phyloP scores from a whole-genome alignment of 2,329 filamentous ascomycete species.

The Botryotinia convoluta region DNA sequence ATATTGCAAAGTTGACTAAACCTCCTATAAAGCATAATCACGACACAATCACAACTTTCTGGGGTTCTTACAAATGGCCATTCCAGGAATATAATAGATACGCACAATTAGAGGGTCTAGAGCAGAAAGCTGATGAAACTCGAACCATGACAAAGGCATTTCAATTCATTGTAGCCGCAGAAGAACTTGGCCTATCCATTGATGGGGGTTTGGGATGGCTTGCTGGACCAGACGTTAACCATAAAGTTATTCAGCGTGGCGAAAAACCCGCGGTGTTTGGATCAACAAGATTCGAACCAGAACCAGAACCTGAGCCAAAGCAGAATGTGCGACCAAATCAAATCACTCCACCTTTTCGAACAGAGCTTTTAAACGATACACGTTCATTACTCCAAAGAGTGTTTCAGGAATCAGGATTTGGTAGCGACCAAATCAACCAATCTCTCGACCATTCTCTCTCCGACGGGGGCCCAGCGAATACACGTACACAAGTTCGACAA shows the following conservation, averaged over 20 bases:
- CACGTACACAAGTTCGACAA: slow-evolving; percentile 17
- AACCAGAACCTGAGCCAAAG: slow-evolving; percentile 37
- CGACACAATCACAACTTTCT: slow-evolving; percentile 55
- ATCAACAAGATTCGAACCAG: slow-evolving; percentile 37
- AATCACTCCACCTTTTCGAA: neutral
- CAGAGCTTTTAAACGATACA: neutral
- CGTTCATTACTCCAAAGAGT: slow-evolving; percentile 25
- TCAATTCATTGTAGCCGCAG: slow-evolving; percentile 51
- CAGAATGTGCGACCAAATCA: neutral
- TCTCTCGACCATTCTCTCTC: neutral
- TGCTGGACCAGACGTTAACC: slow-evolving; percentile 56
- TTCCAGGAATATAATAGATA: slow-evolving; percentile 58
- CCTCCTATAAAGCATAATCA: slow-evolving; percentile 57
- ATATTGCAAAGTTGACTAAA: slow-evolving; percentile 48
- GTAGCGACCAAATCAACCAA: slow-evolving; percentile 24
- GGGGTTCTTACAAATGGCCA: slow-evolving; percentile 66
- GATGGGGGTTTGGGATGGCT: slow-evolving; percentile 68
- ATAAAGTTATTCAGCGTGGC: slow-evolving; percentile 44
- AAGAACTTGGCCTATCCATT: slow-evolving; percentile 64
- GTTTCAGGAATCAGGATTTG: slow-evolving; percentile 33
- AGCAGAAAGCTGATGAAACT: slow-evolving; percentile 62
- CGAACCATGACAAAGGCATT: slow-evolving; percentile 60
- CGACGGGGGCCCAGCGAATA: slow-evolving; percentile 10
- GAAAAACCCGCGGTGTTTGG: slow-evolving; percentile 47
- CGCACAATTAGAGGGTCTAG: slow-evolving; percentile 56